phyloP scores from a whole-genome alignment of 179 eudicot genomes.

The Nepenthes alata region DNA sequence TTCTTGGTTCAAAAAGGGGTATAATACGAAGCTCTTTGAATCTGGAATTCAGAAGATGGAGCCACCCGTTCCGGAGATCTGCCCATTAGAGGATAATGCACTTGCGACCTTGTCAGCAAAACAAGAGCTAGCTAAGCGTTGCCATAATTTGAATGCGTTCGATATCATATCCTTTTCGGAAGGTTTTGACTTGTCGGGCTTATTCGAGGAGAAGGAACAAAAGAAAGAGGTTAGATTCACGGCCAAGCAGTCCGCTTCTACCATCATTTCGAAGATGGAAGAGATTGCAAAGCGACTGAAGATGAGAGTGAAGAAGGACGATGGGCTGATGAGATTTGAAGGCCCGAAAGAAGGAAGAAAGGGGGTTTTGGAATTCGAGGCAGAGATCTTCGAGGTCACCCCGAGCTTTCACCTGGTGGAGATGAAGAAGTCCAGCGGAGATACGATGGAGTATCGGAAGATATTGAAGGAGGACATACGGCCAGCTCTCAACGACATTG shows the following conservation, averaged over 20 bases:
- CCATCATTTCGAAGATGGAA: slow-evolving; percentile 25
- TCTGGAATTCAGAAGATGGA: slow-evolving; percentile 1
- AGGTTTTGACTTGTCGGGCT: slow-evolving; percentile 33
- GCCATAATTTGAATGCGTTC: slow-evolving; percentile 30
- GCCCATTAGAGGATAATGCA: slow-evolving; percentile 10
- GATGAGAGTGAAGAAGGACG: slow-evolving; percentile 31
- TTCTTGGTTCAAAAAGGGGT: slow-evolving; percentile 33
- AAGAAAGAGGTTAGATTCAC: slow-evolving; percentile 33
- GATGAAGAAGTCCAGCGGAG: slow-evolving; percentile 29
- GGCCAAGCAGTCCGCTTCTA: slow-evolving; percentile 21
- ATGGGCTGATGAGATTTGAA: slow-evolving; percentile 27
- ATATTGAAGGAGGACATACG: slow-evolving; percentile 29
- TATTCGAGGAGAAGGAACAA: slow-evolving; percentile 32
- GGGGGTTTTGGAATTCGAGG: slow-evolving; percentile 26
- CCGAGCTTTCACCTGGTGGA: slow-evolving; percentile 34
- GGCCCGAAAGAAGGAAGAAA: slow-evolving; percentile 29
- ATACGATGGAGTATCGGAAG: slow-evolving; percentile 30
- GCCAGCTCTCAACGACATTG: slow-evolving; percentile 32
- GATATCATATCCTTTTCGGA: slow-evolving; percentile 34
- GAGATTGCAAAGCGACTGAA: slow-evolving; percentile 26
- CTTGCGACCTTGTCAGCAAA: slow-evolving; percentile 3
- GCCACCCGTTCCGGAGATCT: slow-evolving; percentile 6
- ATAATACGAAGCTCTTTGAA: slow-evolving; percentile 9
- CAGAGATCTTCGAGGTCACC: slow-evolving; percentile 37
- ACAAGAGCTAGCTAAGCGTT: slow-evolving; percentile 8